Evolutionary conservation across 495 filamentous ascomycete genomes (phyloP).

Genomic region (Podospora didyma): DNA sequence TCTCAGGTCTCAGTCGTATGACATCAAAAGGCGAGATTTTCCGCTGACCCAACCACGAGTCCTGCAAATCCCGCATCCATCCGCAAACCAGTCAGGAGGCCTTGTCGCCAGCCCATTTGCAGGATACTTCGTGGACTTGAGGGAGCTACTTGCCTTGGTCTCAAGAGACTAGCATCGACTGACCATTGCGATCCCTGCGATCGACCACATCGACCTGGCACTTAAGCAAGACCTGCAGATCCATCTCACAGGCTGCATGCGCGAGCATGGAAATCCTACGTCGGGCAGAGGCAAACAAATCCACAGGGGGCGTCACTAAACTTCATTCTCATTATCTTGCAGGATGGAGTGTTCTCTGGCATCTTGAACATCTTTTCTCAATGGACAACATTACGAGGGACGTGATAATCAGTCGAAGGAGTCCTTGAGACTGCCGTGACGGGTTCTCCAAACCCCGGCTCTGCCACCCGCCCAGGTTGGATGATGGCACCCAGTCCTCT

Average conservation of each 20-base stretch:
- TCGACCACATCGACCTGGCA: not conserved
- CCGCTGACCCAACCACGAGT: not conserved
- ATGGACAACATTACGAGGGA: too few relatives aligned
- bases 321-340: too few relatives aligned
- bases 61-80: too few relatives aligned
- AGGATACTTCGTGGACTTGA: not conserved
- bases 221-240: constrained; percentile 5
- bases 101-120: not conserved
- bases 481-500: not conserved
- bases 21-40: too few relatives aligned
- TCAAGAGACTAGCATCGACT: not conserved
- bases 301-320: too few relatives aligned
- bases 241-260: constrained; percentile 2
- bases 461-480: not conserved
- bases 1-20: too few relatives aligned
- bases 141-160: not conserved
- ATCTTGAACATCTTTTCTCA: too few relatives aligned
- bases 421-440: not conserved
- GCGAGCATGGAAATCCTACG: not conserved
- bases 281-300: too few relatives aligned
- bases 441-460: not conserved
- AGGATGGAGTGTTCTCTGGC: too few relatives aligned
- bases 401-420: too few relatives aligned
- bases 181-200: constrained; percentile 7
- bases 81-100: not conserved